Conservation (phyloP, 257 asterid genomes). For the Petunia axillaris region DNA sequence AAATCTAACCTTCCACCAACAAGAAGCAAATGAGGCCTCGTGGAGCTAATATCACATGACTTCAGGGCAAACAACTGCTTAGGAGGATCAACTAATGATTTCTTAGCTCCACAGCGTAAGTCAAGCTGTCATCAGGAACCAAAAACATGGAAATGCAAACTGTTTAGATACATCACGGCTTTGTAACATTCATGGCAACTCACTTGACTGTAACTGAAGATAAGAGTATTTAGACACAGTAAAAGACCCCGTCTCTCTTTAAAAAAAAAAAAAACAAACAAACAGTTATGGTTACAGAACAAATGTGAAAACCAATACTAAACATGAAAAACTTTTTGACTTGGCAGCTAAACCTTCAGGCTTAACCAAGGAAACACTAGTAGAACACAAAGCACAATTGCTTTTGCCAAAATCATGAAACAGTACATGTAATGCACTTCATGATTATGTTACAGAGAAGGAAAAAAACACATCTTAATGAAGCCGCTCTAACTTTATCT, state of each 20-base stretch:
- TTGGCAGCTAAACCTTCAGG: not conserved
- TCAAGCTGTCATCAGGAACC: slow-evolving; percentile 69
- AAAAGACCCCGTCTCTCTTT: not conserved
- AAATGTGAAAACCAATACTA: not conserved
- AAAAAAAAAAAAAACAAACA: not conserved
- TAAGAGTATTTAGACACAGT: not conserved
- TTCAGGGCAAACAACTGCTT: slow-evolving; percentile 76
- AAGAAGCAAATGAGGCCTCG: slow-evolving; percentile 95
- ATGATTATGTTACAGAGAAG: slow-evolving; percentile 8
- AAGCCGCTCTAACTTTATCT: not conserved
- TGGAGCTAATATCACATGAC: slow-evolving; percentile 87
- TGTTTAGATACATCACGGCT: not conserved
- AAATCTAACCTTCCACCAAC: slow-evolving; percentile 88
- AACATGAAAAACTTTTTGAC: not conserved
- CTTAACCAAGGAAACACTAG: not conserved
- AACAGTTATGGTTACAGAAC: not conserved
- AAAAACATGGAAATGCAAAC: slow-evolving; percentile 11
- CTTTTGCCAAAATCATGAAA: not conserved
- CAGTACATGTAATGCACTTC: not conserved
- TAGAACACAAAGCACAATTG: not conserved
- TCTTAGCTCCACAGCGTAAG: slow-evolving; percentile 88
- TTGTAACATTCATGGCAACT: slow-evolving; percentile 2
- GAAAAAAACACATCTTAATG: not conserved
- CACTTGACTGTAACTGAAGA: not conserved
- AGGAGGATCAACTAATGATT: slow-evolving; percentile 83